These are phyloP conservation scores for Aegilops sharonensis DNA, from an alignment of 176 grass and related monocot species.

Conservation along the genomic window DNA sequence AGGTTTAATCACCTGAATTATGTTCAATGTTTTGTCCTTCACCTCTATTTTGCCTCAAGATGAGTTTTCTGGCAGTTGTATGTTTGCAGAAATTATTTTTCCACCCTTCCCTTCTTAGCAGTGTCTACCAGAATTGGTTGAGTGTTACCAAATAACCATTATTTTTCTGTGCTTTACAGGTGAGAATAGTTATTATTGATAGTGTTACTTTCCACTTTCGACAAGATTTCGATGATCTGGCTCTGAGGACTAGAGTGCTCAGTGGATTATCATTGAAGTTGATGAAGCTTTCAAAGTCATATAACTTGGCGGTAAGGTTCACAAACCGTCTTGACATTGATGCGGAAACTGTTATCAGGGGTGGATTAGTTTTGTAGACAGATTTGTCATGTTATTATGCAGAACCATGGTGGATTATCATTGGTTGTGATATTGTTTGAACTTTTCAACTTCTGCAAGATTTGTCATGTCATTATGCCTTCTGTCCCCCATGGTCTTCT, in stretches of 20 bases:
- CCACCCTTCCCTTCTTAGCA: neutral
- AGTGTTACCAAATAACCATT: neutral
- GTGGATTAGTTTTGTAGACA: neutral
- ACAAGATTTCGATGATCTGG: conserved; percentile 96
- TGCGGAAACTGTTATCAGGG: neutral
- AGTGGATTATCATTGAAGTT: conserved; percentile 84
- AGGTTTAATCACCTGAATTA: conserved; percentile 10
- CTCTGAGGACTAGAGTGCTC: conserved; percentile 76
- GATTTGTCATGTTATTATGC: neutral
- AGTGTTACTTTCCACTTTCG: conserved; percentile 96
- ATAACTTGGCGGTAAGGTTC: conserved; percentile 69
- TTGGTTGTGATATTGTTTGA: neutral
- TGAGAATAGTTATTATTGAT: conserved; percentile 82
- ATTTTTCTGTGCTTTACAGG: conserved; percentile 45
- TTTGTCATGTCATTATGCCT: neutral
- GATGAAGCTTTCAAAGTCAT: conserved; percentile 73
- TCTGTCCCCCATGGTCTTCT: neutral
- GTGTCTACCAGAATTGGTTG: neutral
- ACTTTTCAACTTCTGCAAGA: neutral
- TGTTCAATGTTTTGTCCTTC: neutral
- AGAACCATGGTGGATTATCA: too few species aligned
- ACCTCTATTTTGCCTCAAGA: neutral
- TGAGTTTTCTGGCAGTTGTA: neutral
- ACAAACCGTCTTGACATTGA: neutral
- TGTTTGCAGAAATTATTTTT: neutral